phyloP scores from a whole-genome alignment of 768 basidiomycete genomes.

The Punctularia strigosozonata region DNA sequence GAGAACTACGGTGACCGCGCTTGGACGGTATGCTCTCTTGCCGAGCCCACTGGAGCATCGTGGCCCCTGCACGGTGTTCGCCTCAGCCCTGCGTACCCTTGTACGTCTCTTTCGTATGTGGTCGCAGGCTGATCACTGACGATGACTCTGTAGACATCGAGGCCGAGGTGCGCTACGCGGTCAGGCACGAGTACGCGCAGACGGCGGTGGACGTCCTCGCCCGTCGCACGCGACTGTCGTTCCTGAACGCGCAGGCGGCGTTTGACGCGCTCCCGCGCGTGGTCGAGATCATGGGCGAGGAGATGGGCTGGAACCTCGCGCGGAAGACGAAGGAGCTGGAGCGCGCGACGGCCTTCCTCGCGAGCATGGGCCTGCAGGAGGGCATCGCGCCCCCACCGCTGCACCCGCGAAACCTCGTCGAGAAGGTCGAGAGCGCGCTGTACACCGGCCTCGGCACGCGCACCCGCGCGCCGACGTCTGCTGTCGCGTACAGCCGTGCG shows the following conservation, averaged over 20 bases:
- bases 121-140: neutral
- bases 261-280: constrained; percentile 77
- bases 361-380: constrained; percentile 75
- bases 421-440: constrained; percentile 11
- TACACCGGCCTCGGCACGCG: neutral
- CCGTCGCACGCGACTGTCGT: constrained; percentile 84
- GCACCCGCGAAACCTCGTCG: constrained; percentile 13
- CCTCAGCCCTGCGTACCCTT: constrained; percentile 64
- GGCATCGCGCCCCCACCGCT: constrained; percentile 22
- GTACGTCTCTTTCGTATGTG: constrained; percentile 24
- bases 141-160: constrained; percentile 53
- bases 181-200: constrained; percentile 82
- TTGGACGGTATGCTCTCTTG: constrained; percentile 84
- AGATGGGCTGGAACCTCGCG: constrained; percentile 62
- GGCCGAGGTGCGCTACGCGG: constrained; percentile 85
- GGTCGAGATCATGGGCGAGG: constrained; percentile 83
- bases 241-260: constrained; percentile 83
- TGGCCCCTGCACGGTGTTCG: constrained; percentile 86
- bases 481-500: constrained; percentile 31
- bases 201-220: constrained; percentile 92
- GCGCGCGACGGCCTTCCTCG: constrained; percentile 52
- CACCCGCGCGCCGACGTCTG: constrained; percentile 14
- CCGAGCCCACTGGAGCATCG: constrained; percentile 58
- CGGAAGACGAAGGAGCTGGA: constrained; percentile 50
- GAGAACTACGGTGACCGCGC: constrained; percentile 93